Base-by-base conservation (phyloP, 352 stramenopile genomes). In the Pythium biforme region DNA sequence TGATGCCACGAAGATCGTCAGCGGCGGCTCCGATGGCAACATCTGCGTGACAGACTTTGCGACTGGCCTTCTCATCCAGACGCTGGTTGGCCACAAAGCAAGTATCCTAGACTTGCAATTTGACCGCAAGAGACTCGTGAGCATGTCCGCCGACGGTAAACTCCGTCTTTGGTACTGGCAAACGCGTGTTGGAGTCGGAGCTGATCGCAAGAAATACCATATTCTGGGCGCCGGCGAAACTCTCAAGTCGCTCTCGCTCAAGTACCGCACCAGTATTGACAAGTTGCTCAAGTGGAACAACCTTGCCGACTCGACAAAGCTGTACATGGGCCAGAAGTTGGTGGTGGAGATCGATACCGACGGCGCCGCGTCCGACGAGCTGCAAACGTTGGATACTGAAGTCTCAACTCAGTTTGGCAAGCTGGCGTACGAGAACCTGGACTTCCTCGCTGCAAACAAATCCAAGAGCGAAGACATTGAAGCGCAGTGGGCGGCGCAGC, bases 31-130 rank as follows among this genome's bases (percentile, higher is more conserved):
- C 3, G 76, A 73, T 25, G 81, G 82, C 2, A 68, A 72, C 0
- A 85, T 94, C 37, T 91, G 77, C 31, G 76, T 94, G 19, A 85
- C 76, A 5, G 82, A 94, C 59, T 89, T 94, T 49, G 81, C 83
- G 20, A 90, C 81, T 0, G 79, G 82, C 12, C 74, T 86, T 37
- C 62, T 91, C 7, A 56, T 91, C 8, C 82, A 94, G 50, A 90
- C 82, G 5, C 69, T 94, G 4, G 60, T 75, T 11, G 81, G 76
- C 1, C 80, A 92, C 51, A 46, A 62, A 31, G 49, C 70, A 0
- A 74, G 53, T 12, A 50, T 93, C 1, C 48, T 92, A 7, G 84
- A 93, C 55, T 54, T 92, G 14, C 82, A 94, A 52, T 88, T 92
- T 33, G 84, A 94, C 62, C 80, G 79, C 8, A 87, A 76, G 37